Percentiles rank a stretch among this genome's conserved stretches.
phyloP scores from a whole-genome alignment of 352 stramenopile species.

The Phytophthora quininea region DNA sequence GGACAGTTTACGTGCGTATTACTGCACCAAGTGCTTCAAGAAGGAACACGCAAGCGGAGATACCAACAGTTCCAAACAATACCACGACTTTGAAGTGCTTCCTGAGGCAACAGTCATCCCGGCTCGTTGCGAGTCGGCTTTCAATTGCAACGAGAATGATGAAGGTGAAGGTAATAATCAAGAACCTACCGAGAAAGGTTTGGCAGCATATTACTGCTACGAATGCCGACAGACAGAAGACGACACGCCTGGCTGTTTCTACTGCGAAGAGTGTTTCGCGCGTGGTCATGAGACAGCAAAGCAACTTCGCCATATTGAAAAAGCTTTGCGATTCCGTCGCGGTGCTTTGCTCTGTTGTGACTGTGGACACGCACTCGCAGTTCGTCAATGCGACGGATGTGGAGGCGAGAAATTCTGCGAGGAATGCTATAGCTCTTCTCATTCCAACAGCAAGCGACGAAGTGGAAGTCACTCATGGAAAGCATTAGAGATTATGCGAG shows the following conservation, averaged over 20 bases:
- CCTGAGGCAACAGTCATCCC: constrained; percentile 20
- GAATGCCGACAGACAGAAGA: constrained; percentile 21
- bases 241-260: constrained; percentile 44
- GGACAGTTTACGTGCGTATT: constrained; percentile 27
- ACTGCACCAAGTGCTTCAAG: constrained; percentile 62
- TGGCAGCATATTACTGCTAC: constrained; percentile 54
- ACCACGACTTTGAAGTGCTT: constrained; percentile 69
- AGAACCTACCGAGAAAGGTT: constrained; percentile 5
- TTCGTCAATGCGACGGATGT: constrained; percentile 58
- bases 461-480: constrained; percentile 45
- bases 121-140: constrained; percentile 37
- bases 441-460: constrained; percentile 35
- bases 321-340: constrained; percentile 54
- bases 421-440: constrained; percentile 45
- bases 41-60: constrained; percentile 38
- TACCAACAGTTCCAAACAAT: constrained; percentile 19
- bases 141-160: constrained; percentile 18
- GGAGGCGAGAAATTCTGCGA: constrained; percentile 64
- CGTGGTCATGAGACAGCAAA: constrained; percentile 52
- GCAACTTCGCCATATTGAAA: constrained; percentile 45
- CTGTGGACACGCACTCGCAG: constrained; percentile 48
- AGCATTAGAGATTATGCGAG: constrained; percentile 59
- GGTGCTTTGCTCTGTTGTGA: constrained; percentile 63
- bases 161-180: constrained; percentile 5
- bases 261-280: constrained; percentile 69